Conservation (phyloP, 1,284 basidiomycete species). For the Trichosporon sp. region DNA sequence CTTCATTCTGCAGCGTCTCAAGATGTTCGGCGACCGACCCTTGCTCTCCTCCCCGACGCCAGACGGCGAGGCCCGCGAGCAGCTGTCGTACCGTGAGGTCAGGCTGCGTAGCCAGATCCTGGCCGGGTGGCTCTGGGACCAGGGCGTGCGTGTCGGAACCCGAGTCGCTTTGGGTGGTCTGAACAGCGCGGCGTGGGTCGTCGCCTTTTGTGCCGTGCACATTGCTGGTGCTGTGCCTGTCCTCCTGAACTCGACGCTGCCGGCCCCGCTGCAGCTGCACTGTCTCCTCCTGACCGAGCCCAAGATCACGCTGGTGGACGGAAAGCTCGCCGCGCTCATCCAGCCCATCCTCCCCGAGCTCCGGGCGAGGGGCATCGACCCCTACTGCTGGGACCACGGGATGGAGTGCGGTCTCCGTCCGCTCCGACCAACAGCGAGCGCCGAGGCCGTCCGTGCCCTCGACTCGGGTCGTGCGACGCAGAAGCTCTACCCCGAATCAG, state of each 20-base stretch:
- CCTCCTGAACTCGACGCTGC: conserved; percentile 44
- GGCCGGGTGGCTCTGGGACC: conserved; percentile 39
- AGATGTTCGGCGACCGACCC: not conserved
- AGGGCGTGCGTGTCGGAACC: conserved; percentile 40
- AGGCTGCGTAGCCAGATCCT: conserved; percentile 32
- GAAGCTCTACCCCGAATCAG: conserved; percentile 41
- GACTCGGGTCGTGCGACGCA: conserved; percentile 28
- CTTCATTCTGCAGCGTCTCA: conserved; percentile 1
- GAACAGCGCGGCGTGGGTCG: conserved; percentile 41
- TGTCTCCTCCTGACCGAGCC: conserved; percentile 38
- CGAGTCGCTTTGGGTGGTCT: conserved; percentile 45
- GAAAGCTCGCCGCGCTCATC: conserved; percentile 26
- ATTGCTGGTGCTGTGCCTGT: conserved; percentile 46
- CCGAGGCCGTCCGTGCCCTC: conserved; percentile 4
- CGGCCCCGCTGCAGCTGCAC: conserved; percentile 34
- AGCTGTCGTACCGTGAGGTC: conserved; percentile 41
- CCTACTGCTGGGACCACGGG: conserved; percentile 7
- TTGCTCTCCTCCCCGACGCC: not conserved
- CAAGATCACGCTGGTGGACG: conserved; percentile 39
- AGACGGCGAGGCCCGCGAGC: conserved; percentile 22
- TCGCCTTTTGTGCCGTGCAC: conserved; percentile 42
- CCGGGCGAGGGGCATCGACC: conserved; percentile 3
- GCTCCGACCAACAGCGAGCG: not conserved
- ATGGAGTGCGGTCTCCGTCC: not conserved
- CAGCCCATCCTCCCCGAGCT: not conserved